Conservation (phyloP, 2,329 filamentous ascomycete species). For the Epichloe sp. region DNA sequence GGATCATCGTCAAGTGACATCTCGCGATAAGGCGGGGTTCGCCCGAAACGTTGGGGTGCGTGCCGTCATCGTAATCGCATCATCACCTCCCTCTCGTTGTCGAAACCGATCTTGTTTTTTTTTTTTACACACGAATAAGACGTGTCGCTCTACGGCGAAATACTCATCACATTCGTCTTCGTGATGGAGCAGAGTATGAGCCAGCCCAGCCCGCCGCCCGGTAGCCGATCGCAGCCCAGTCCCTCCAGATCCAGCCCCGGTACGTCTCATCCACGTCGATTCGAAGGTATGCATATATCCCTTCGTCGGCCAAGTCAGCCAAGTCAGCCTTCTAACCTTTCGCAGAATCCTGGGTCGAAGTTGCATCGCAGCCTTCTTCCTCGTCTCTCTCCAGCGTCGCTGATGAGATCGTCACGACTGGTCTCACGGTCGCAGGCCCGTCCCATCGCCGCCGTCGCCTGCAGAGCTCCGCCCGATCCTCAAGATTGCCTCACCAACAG, state of each 20-base stretch:
- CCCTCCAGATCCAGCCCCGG: conserved; percentile 18
- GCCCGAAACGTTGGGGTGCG: not conserved
- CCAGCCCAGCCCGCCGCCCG: conserved; percentile 13
- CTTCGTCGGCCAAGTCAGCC: not conserved
- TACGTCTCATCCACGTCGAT: conserved; percentile 20
- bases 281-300: conserved; percentile 19
- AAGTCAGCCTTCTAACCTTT: conserved; percentile 6
- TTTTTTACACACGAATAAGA: not conserved
- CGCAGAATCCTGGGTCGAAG: conserved; percentile 91
- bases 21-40: conserved; percentile 5
- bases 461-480: conserved; percentile 18
- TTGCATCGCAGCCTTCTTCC: conserved; percentile 83
- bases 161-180: not conserved
- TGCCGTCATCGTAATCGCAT: conserved; percentile 1
- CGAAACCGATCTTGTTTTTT: not conserved
- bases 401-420: conserved; percentile 85
- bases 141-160: no score
- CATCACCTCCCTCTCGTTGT: not conserved
- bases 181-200: conserved; percentile 16
- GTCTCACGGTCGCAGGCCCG: conserved; percentile 60
- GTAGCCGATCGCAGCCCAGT: conserved; percentile 12
- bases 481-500: conserved; percentile 22
- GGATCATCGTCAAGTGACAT: not conserved
- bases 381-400: conserved; percentile 77
- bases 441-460: conserved; percentile 46